Evolutionary conservation across 2,329 filamentous ascomycete genomes (phyloP).

Genomic region (Exserohilum turcica): DNA sequence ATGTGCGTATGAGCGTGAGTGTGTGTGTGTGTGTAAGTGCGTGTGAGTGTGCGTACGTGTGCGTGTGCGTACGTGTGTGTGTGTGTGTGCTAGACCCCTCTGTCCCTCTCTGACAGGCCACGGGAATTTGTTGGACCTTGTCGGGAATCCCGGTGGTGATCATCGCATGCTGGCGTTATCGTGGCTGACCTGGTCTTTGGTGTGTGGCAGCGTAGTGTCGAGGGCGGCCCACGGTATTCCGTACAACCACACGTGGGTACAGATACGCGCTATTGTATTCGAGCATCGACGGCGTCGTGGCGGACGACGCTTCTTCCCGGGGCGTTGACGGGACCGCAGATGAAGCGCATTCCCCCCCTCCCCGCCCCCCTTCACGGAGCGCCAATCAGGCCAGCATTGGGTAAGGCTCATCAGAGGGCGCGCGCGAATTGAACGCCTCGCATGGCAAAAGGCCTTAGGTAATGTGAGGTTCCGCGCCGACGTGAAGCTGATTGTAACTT

Average conservation of each 20-base stretch:
- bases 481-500: constrained; percentile 12
- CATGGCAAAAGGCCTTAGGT: constrained; percentile 21
- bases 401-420: constrained; percentile 16
- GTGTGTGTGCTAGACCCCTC: not conserved
- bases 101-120: constrained; percentile 1
- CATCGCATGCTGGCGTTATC: constrained; percentile 21
- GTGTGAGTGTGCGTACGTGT: not conserved
- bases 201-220: constrained; percentile 7
- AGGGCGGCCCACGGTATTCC: constrained; percentile 13
- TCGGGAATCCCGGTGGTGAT: constrained; percentile 34
- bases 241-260: constrained; percentile 22
- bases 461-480: constrained; percentile 23
- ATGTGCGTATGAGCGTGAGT: not conserved
- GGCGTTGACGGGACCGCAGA: constrained; percentile 14
- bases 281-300: constrained; percentile 20
- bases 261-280: constrained; percentile 18
- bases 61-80: not conserved
- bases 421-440: constrained; percentile 24
- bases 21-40: not conserved
- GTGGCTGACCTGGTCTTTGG: constrained; percentile 19
- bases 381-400: constrained; percentile 17
- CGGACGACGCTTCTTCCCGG: constrained; percentile 30
- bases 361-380: not conserved
- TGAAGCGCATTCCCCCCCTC: too few species aligned
- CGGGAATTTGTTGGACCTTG: constrained; percentile 17